Base-by-base conservation (phyloP, 2,329 filamentous ascomycete genomes). In the Sclerotinia minor region DNA sequence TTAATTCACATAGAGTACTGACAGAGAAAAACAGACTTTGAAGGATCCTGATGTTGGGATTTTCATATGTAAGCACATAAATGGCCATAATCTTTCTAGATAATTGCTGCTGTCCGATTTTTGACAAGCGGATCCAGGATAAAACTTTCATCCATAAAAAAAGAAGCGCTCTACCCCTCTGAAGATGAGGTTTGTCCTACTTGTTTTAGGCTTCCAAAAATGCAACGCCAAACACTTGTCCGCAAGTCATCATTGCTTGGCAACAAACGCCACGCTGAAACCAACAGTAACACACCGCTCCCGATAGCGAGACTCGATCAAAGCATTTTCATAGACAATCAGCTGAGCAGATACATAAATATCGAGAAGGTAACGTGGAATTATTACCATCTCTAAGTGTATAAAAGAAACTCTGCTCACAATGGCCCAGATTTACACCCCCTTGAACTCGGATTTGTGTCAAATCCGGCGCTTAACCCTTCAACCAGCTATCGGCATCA, bases 401-500 rank as follows among this genome's bases (percentile, higher is more conserved):
- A 24, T 9, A n/a, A 6, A 8, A 4, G 15, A 26, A 55, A 61
- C 8, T 6, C 1, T 50, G 19, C 2, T 38, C 21, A 49, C n/a
- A 3, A 64, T 64, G 61, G 11, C n/a, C 17, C 58, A 29, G 24
- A 13, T 64, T 29, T 55, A 64, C 29, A 26, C 17, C 5, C 61
- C 32, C 19, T 53, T 64, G 2, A 17, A 44, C 4, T 64, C 32
- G 11, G n/a, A 54, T 11, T 4, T 41, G 9, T 53, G 11, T 19
- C 53, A 65, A 44, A 65, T 70, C 9, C 60, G 66, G 60, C 66
- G 68, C 38, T 24, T 68, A 29, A 41, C 15, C 17, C 60, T 68
- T 26, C 58, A 57, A 35, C 60, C 60, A 9, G 68, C 66, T 32
- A 17, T 24, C 0, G 50, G 45, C 7, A 53, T 35, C 19, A 38